Evolutionary conservation across 805 yeast species (phyloP).

Genomic region (Lipomyces japonicus): DNA sequence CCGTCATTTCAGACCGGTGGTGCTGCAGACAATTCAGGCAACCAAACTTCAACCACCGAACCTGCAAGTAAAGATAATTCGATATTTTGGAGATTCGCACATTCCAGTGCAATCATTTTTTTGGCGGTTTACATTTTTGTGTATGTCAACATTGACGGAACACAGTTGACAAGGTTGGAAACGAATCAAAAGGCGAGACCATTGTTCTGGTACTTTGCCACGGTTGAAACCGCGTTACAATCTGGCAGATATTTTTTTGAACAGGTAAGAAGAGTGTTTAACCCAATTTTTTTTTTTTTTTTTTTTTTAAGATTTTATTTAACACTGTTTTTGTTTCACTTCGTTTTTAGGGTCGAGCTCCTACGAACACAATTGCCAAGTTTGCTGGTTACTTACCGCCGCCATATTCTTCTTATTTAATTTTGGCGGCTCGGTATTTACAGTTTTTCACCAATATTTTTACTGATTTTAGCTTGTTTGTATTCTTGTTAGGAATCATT

Average conservation of each 20-base stretch:
- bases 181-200: neutral
- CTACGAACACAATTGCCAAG: slow-evolving; percentile 28
- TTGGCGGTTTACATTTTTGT: slow-evolving; percentile 16
- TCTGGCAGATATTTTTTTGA: slow-evolving; percentile 22
- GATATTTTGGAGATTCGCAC: slow-evolving; percentile 11
- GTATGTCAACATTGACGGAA: slow-evolving; percentile 10
- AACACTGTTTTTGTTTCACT: neutral
- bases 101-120: slow-evolving; percentile 5
- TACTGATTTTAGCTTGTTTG: slow-evolving; percentile 24
- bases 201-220: slow-evolving; percentile 21
- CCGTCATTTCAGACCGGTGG: slow-evolving; percentile 1
- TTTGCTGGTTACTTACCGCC: slow-evolving; percentile 27
- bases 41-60: neutral
- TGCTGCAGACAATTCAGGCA: no score
- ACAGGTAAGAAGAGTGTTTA: slow-evolving; percentile 8
- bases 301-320: neutral
- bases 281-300: neutral
- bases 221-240: slow-evolving; percentile 19
- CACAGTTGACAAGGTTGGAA: slow-evolving; percentile 17
- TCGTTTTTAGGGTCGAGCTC: slow-evolving; percentile 26
- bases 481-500: slow-evolving; percentile 23
- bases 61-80: slow-evolving; percentile 5
- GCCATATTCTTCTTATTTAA: slow-evolving; percentile 28
- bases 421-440: slow-evolving; percentile 26
- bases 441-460: slow-evolving; percentile 25